Conservation (phyloP, 1,284 basidiomycete genomes). For the Melampsora abietis-canadensis region DNA sequence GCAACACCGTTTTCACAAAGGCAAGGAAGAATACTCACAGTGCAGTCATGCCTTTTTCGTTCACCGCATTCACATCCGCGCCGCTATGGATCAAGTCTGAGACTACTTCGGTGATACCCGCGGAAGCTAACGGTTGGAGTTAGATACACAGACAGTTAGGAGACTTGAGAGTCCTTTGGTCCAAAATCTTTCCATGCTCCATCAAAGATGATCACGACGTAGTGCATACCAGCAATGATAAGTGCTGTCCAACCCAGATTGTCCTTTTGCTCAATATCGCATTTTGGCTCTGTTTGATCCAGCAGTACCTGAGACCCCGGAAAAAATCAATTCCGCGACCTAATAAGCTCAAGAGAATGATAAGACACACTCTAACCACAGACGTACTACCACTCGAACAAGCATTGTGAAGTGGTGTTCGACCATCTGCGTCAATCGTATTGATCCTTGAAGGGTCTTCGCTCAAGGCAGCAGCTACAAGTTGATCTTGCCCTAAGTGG, state of each 20-base stretch:
- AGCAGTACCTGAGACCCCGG: constrained; percentile 14
- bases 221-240: constrained; percentile 70
- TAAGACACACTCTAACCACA: constrained; percentile 23
- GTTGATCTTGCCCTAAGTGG: constrained; percentile 28
- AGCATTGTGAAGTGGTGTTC: constrained; percentile 32
- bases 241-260: constrained; percentile 77
- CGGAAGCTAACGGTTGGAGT: constrained; percentile 62
- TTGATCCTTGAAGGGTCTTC: constrained; percentile 24
- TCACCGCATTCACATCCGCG: constrained; percentile 73
- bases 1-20: background rate
- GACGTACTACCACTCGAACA: constrained; percentile 34
- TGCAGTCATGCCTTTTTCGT: constrained; percentile 80
- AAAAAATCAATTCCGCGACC: background rate
- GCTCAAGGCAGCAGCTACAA: constrained; percentile 31
- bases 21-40: constrained; percentile 61
- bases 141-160: constrained; percentile 11
- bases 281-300: constrained; percentile 35
- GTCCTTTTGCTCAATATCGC: constrained; percentile 58
- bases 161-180: no score
- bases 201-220: no score
- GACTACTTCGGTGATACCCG: constrained; percentile 73
- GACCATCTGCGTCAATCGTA: constrained; percentile 27
- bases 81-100: constrained; percentile 77
- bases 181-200: no score
- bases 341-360: background rate